Evolutionary conservation across 2,329 filamentous ascomycete species (phyloP), one percentile per base, ranked within the genome.

Genomic region (Sporothrix schenckii): DNA sequence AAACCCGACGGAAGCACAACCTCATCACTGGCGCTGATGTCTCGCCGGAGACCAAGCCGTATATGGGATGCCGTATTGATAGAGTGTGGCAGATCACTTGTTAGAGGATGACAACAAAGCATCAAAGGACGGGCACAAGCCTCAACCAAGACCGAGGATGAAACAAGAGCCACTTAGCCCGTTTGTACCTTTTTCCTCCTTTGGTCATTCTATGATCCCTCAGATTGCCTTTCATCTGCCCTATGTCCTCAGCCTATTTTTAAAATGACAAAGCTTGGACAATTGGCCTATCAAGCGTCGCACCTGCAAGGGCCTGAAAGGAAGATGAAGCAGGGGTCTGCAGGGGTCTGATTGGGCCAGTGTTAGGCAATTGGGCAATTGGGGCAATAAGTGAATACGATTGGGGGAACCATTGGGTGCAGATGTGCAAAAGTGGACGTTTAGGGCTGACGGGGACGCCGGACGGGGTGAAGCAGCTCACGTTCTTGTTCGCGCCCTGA

Each of bases 371-470:
- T 41, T 41, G 34, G 30, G 30, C 14, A 13, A 68, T 49, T n/a
- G 44, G 47, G 47, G 27, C 49, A 69, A 30, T 47, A 44, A 21
- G 47, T 24, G 19, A 41, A 21, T 30, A 21, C 5, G 24, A 30
- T 30, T 24, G 30, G 60, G 60, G 41, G 41, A 44, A 44, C 30
- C 11, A 24, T 61, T 24, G 34, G n/a, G 27, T 30, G 27, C 27
- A 30, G 27, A 30, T 30, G 27, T 61, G 58, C 6, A 61, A n/a
- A 21, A 44, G 58, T 61, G 58, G 58, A 44, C 24, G 58, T 58
- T 67, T 70, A 70, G 65, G 69, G 65, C 69, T 63, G 69, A 70
- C 69, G 69, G 65, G 65, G 69, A 70, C 21, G 65, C 65, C 65
- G 65, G 56, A 63, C 7, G 44, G 47, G 3, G 11, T 30, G 50